phyloP scores from a whole-genome alignment of 2,329 filamentous ascomycete genomes.

The Thermothelomyces thermophilus region DNA sequence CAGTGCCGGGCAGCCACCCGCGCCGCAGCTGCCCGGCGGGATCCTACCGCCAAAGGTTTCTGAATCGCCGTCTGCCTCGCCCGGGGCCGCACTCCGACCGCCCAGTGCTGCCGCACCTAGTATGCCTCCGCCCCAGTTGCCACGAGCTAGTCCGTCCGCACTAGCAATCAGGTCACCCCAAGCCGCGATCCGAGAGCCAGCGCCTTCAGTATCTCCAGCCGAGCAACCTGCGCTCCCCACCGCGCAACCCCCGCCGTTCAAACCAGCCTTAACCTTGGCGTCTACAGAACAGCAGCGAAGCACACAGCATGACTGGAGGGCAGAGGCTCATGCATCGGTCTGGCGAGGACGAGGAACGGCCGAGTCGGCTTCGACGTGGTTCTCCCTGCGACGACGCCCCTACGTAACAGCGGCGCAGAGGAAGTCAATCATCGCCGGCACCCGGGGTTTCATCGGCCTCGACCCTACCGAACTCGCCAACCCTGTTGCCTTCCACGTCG shows the following conservation, averaged over 20 bases:
- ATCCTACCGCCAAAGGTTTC: not conserved
- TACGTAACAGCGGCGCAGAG: conserved; percentile 23
- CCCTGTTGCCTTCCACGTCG: conserved; percentile 36
- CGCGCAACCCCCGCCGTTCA: not conserved
- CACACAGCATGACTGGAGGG: conserved; percentile 16
- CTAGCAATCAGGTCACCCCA: too few relatives aligned
- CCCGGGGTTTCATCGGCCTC: conserved; percentile 14
- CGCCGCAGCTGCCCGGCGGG: not conserved
- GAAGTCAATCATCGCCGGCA: conserved; percentile 16
- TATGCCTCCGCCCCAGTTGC: too few relatives aligned
- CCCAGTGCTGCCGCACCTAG: too few relatives aligned
- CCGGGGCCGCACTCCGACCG: too few relatives aligned
- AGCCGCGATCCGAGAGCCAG: not conserved
- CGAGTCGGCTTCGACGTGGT: conserved; percentile 6
- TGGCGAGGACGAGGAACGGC: conserved; percentile 16
- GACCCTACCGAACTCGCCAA: not conserved
- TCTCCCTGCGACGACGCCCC: conserved; percentile 20
- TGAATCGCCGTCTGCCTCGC: too few relatives aligned
- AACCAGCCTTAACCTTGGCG: too few relatives aligned
- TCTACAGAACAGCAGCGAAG: not conserved
- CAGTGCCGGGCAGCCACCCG: too few relatives aligned
- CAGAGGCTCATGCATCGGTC: conserved; percentile 16
- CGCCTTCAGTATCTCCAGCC: not conserved
- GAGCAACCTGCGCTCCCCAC: not conserved
- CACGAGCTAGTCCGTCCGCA: too few relatives aligned